Percentiles rank a stretch among this genome's conserved stretches.
phyloP scores from a whole-genome alignment of 495 filamentous ascomycete species.

The Choiromyces venosus region DNA sequence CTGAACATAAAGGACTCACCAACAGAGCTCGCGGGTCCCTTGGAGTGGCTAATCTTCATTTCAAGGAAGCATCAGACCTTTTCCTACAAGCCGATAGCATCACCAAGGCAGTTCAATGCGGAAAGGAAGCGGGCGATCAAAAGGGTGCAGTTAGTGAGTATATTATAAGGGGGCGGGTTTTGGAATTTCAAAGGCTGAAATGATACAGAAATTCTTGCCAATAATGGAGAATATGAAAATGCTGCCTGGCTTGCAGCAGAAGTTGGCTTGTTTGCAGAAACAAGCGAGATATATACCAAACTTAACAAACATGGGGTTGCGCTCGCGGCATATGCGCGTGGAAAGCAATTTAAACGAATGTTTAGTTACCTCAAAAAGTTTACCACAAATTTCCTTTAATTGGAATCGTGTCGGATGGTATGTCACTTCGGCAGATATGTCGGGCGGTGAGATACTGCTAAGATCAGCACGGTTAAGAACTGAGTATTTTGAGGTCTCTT shows the following conservation, averaged over 20 bases:
- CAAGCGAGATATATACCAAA: constrained; percentile 9
- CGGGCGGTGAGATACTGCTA: no score
- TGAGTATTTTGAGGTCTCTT: no score
- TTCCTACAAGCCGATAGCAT: constrained; percentile 11
- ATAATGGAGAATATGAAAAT: constrained; percentile 14
- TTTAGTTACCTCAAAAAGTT: constrained; percentile 15
- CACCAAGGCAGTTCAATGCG: constrained; percentile 24
- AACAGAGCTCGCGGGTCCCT: constrained; percentile 7
- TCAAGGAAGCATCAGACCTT: constrained; percentile 11
- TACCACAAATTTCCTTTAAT: background rate
- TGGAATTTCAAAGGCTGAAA: background rate
- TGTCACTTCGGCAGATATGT: no score
- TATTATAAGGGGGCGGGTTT: background rate
- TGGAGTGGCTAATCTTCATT: constrained; percentile 6
- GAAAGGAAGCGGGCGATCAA: constrained; percentile 16
- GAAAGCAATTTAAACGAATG: constrained; percentile 5
- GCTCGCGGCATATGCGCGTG: constrained; percentile 15
- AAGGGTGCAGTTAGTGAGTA: constrained; percentile 23
- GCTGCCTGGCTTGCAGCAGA: constrained; percentile 16
- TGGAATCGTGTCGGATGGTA: no score
- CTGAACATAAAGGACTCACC: constrained; percentile 13
- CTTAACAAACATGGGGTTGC: constrained; percentile 12
- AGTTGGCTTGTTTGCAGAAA: constrained; percentile 11
- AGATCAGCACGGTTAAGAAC: no score
- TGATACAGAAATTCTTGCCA: constrained; percentile 21